Evolutionary conservation across 352 stramenopile genomes (phyloP).

Genomic region (Phytophthora boehmeriae): DNA sequence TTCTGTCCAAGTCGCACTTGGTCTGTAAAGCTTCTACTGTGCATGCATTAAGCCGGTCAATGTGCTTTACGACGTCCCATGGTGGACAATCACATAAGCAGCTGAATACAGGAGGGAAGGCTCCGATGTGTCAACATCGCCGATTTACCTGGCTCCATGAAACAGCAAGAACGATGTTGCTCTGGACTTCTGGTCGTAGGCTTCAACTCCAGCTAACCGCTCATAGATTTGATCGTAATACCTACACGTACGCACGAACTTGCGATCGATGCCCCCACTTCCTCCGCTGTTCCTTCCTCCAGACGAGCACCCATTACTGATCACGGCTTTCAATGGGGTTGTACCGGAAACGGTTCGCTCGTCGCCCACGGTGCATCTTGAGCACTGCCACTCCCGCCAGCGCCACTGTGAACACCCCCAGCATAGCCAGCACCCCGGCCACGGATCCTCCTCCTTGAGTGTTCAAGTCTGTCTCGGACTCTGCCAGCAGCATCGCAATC

Average conservation of each 20-base stretch:
- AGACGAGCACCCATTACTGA: slow-evolving; percentile 11
- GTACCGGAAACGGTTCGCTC: slow-evolving; percentile 55
- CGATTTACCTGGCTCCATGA: too few relatives aligned
- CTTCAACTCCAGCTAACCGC: slow-evolving; percentile 7
- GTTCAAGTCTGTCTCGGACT: slow-evolving; percentile 3
- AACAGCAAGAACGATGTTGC: too few relatives aligned
- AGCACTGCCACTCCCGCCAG: slow-evolving; percentile 32
- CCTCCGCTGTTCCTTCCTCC: background rate
- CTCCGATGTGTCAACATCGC: too few relatives aligned
- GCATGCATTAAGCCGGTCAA: too few relatives aligned
- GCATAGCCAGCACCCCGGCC: slow-evolving; percentile 36
- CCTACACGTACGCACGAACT: slow-evolving; percentile 2
- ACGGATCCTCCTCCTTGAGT: slow-evolving; percentile 29
- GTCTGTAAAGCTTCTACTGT: too few relatives aligned
- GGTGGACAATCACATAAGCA: too few relatives aligned
- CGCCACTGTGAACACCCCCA: slow-evolving; percentile 43
- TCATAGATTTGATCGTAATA: slow-evolving; percentile 6
- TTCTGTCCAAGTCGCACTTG: too few relatives aligned
- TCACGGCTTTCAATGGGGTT: slow-evolving; percentile 51
- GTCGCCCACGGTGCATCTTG: slow-evolving; percentile 34
- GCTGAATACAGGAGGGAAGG: too few relatives aligned
- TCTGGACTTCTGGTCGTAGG: too few relatives aligned
- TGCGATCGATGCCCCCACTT: background rate
- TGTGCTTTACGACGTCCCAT: too few relatives aligned
- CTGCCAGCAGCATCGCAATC: slow-evolving; percentile 20